phyloP scores from a whole-genome alignment of 2,329 filamentous ascomycete genomes.

The Epichloe amarillans region DNA sequence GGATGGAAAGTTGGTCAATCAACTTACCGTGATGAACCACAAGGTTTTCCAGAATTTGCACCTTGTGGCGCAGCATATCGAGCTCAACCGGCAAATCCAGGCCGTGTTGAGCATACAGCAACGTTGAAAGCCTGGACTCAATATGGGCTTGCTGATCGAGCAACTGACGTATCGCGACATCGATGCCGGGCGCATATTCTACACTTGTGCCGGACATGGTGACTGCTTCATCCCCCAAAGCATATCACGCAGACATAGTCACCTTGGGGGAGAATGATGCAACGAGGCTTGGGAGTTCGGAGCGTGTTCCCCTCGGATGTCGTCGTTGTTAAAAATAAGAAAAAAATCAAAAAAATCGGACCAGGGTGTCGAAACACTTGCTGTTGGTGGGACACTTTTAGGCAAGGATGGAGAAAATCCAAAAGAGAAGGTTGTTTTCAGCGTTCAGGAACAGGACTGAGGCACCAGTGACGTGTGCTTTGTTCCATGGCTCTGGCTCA shows the following conservation, averaged over 20 bases:
- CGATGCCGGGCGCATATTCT: conserved; percentile 12
- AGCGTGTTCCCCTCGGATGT: neutral
- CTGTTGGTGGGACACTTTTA: neutral
- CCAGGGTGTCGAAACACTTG: neutral
- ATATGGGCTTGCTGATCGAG: conserved; percentile 41
- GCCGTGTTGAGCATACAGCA: conserved; percentile 34
- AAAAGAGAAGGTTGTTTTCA: neutral
- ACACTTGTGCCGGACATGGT: conserved; percentile 6
- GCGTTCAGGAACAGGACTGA: conserved; percentile 3
- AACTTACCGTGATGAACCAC: conserved; percentile 35
- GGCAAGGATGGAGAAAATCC: neutral
- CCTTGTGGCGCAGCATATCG: conserved; percentile 42
- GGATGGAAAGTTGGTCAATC: neutral
- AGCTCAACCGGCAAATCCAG: conserved; percentile 36
- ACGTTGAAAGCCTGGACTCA: conserved; percentile 33
- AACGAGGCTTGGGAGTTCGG: neutral
- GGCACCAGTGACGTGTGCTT: conserved; percentile 1
- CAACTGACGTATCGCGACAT: conserved; percentile 22
- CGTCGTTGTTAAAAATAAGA: neutral
- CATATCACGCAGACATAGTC: conserved; percentile 3
- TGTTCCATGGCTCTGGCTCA: conserved; percentile 7
- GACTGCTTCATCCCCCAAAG: conserved; percentile 3
- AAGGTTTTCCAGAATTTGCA: conserved; percentile 34
- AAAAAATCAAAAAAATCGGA: neutral
- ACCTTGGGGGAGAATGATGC: neutral